Evolutionary conservation across 1,284 basidiomycete species (phyloP), one percentile per base, ranked within the genome.

Genomic region (Puccinia triticina): DNA sequence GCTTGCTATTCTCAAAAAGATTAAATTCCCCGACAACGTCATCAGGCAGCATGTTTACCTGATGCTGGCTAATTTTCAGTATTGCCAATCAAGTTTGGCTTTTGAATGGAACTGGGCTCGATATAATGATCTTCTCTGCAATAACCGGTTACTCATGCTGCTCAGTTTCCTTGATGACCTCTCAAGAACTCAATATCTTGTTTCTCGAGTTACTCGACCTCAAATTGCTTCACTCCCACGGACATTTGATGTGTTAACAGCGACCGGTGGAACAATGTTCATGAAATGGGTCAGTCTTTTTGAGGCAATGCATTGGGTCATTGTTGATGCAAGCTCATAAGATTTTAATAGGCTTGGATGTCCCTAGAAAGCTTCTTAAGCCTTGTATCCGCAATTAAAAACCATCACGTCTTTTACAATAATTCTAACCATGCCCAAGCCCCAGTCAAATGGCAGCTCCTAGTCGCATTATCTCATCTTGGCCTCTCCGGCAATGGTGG

Each of bases 401-500:
- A 43, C 40, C 67, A 69, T 29, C 34, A 1, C n/a, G 46, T 53
- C 18, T 73, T 73, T 37, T 55, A 21, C 43, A 73, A 73, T 37
- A 50, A 73, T 46, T 73, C 71, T 43, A 50, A 2, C 3, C 16
- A 55, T 50, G 12, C 46, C 3, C 71, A 73, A 34, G 71, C 26
- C 7, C 71, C 53, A 26, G 37, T 40, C 21, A 18, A 73, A 29
- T 73, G 46, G 43, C 40, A 73, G 71, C 46, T 73, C n/a, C 34
- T 73, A 5, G 71, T 73, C n/a, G n/a, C n/a, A n/a, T n/a, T n/a
- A n/a, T n/a, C n/a, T n/a, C n/a, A n/a, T n/a, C n/a, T n/a, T n/a
- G 71, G 71, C 43, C 71, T 73, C 14, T 46, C 34, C 43, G 71
- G 71, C 26, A 73, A 73, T 53, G 71, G 71, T 40, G 46, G 43